Evolutionary conservation across 768 basidiomycete species (phyloP).

Genomic region (Pilatotrama ljubarskyi): DNA sequence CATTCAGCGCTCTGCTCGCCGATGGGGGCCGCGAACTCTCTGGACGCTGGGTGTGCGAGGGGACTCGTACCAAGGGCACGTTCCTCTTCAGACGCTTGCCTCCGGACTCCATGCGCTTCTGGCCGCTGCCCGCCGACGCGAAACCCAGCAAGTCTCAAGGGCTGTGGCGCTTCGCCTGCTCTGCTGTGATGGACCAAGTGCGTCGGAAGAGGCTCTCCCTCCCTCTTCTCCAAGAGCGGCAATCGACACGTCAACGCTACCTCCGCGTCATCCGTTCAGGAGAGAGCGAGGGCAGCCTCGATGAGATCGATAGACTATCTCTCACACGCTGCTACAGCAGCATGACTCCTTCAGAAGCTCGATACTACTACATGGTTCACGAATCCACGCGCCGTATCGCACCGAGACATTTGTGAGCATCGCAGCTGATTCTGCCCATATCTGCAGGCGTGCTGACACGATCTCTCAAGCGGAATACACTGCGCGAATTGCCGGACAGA

Average conservation of each 20-base stretch:
- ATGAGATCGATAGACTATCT: neutral
- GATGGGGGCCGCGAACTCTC: constrained; percentile 24
- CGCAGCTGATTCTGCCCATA: too few species aligned
- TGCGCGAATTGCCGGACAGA: constrained; percentile 11
- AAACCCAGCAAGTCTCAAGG: constrained; percentile 25
- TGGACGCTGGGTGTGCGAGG: constrained; percentile 28
- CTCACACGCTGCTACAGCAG: constrained; percentile 4
- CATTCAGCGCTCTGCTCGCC: constrained; percentile 26
- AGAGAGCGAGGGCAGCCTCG: neutral
- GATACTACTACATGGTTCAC: constrained; percentile 9
- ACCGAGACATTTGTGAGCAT: constrained; percentile 14
- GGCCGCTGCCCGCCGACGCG: constrained; percentile 28
- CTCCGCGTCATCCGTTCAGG: constrained; percentile 3
- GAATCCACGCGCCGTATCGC: constrained; percentile 7
- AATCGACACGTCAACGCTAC: constrained; percentile 2
- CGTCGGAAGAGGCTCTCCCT: constrained; percentile 28
- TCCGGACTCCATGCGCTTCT: constrained; percentile 31
- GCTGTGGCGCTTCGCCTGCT: constrained; percentile 35
- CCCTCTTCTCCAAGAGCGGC: neutral
- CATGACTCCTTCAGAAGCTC: constrained; percentile 14
- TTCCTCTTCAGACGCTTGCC: constrained; percentile 34
- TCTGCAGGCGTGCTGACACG: neutral
- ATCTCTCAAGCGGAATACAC: constrained; percentile 2
- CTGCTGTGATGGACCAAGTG: constrained; percentile 26
- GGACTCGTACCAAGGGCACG: constrained; percentile 11